Conservation (phyloP, 2,329 filamentous ascomycete species). For the Fusarium odoratissimum region DNA sequence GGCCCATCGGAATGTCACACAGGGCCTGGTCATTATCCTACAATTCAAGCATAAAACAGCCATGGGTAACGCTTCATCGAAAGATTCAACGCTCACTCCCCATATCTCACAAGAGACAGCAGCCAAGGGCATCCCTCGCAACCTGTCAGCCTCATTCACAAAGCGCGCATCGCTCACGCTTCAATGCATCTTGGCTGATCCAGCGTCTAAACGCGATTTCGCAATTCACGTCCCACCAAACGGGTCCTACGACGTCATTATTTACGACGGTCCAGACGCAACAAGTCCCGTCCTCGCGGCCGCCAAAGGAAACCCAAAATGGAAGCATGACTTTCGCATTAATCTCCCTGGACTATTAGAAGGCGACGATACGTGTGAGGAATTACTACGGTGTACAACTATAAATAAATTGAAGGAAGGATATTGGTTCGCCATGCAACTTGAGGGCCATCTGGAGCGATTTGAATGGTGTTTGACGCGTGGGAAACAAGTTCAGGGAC, state of each 20-base stretch:
- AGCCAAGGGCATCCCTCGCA: neutral
- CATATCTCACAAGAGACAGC: neutral
- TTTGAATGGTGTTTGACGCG: neutral
- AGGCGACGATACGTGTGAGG: neutral
- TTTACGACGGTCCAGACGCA: neutral
- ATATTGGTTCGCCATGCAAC: neutral
- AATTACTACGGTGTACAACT: neutral
- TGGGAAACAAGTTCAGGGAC: neutral
- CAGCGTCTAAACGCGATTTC: neutral
- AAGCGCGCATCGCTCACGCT: neutral
- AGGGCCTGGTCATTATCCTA: too few species aligned
- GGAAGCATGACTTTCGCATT: neutral
- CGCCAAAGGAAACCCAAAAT: neutral
- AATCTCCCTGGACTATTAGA: neutral
- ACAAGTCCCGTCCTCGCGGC: neutral
- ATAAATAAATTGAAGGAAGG: neutral
- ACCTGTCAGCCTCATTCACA: neutral
- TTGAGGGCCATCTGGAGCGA: accelerated
- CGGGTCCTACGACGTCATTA: neutral
- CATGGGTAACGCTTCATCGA: neutral
- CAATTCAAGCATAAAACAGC: too few species aligned
- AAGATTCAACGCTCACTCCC: neutral
- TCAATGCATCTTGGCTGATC: neutral
- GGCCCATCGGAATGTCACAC: too few species aligned
- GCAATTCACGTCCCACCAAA: neutral